Percentiles rank a stretch among this genome's conserved stretches.
These are phyloP conservation scores for Coemansia sp. DNA, from an alignment of 371 early-diverging fungal species.

Conservation along the genomic window DNA sequence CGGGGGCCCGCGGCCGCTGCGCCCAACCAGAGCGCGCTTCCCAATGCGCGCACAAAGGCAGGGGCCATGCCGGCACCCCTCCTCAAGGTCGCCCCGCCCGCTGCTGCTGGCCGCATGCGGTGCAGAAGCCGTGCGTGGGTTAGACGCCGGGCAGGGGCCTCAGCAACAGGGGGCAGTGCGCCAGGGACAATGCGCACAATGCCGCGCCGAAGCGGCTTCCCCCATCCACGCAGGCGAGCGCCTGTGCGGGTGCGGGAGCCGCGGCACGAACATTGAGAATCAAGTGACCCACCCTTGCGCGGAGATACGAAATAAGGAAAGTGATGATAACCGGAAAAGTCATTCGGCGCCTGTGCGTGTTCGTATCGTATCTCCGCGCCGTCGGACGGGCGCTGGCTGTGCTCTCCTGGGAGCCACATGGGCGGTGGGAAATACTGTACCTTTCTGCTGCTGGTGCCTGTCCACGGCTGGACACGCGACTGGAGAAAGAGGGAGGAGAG, in stretches of 20 bases:
- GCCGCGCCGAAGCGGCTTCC: background rate
- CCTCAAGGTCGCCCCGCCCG: background rate
- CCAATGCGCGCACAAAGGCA: background rate
- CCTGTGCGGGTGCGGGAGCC: background rate
- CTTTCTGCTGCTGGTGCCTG: background rate
- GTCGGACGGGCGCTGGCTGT: background rate
- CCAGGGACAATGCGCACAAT: background rate
- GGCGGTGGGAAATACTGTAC: background rate
- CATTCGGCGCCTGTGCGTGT: slow-evolving; percentile 5
- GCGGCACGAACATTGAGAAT: background rate
- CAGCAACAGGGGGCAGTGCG: background rate
- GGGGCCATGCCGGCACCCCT: background rate
- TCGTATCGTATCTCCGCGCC: background rate
- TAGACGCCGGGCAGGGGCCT: background rate
- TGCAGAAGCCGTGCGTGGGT: background rate
- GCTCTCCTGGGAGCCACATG: background rate
- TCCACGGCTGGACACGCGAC: background rate
- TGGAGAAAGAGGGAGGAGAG: background rate
- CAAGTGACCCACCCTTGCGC: slow-evolving; percentile 5
- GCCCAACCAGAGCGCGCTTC: background rate
- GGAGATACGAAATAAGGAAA: slow-evolving; percentile 8
- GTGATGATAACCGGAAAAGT: slow-evolving; percentile 3
- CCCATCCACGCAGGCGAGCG: slow-evolving; percentile 8
- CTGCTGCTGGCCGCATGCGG: background rate
- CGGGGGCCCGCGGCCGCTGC: background rate